Evolutionary conservation across 495 filamentous ascomycete genomes (phyloP), one percentile per base, ranked within the genome.

Genomic region (Penicillium bovifimosum): DNA sequence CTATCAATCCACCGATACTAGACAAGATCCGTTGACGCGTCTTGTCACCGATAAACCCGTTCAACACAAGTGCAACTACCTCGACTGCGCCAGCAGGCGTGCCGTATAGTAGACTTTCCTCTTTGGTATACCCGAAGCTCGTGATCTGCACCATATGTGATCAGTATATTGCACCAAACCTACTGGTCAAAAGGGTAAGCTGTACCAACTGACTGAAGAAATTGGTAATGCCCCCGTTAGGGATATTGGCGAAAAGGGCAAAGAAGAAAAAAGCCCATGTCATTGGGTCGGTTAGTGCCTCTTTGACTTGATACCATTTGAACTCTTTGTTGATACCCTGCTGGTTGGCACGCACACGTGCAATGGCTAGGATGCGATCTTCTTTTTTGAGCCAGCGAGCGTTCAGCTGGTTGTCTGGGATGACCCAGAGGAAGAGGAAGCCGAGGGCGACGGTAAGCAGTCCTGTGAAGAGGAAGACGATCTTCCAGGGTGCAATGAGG

Each of bases 251-350:
- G 41, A 83, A 70, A 17, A 83, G 62, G 1, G 82, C 78, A 54
- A 79, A 86, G 46, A 85, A 76, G 35, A 82, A 77, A 59, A 87
- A 86, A 1, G 82, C 80, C 83, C 72, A 86, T 18, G 80, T 80
- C 67, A 83, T 78, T 1, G 81, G 83, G 53, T 86, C 83, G 24
- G 68, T 16, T 3, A 85, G 62, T 0, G 80, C 76, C 53, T 86
- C 82, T 33, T 75, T 77, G 32, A 80, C 73, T 49, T 88, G 85
- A 28, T 83, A 78, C 55, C 72, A 62, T 42, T 85, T 85, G 61
- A 85, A 87, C 29, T 80, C 76, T 66, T 86, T 86, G 57, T 85
- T 87, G 27, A 87, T 79, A 9, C 85, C 85, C 55, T 85, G 83
- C 58, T 86, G 78, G 49, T 88, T 86, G 39, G 75, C 65, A 1